Evolutionary conservation across 495 filamentous ascomycete genomes (phyloP).

Genomic region (Neurospora sp.): DNA sequence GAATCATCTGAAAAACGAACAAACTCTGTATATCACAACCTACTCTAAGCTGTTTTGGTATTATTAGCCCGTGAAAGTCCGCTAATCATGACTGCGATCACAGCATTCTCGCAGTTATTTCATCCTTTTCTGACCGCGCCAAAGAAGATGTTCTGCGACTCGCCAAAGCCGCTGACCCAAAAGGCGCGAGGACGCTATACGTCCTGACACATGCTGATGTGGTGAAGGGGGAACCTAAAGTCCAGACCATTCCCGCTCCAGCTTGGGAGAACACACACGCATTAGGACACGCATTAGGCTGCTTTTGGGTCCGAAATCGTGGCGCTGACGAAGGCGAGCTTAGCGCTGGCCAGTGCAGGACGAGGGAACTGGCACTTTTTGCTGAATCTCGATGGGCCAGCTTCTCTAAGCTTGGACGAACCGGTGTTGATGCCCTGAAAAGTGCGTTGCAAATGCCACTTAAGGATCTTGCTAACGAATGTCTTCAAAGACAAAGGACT

Average conservation of each 20-base stretch:
- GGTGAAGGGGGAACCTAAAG: slow-evolving; percentile 27
- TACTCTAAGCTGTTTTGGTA: background rate
- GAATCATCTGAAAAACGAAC: slow-evolving; percentile 10
- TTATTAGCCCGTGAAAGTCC: background rate
- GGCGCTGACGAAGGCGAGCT: slow-evolving; percentile 26
- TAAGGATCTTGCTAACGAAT: slow-evolving; percentile 34
- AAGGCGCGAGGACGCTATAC: slow-evolving; percentile 42
- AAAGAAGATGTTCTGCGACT: slow-evolving; percentile 49
- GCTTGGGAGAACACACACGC: slow-evolving; percentile 29
- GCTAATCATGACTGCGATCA: background rate
- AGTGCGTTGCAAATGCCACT: slow-evolving; percentile 35
- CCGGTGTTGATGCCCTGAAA: slow-evolving; percentile 41
- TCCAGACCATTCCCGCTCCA: slow-evolving; percentile 30
- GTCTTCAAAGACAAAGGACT: slow-evolving; percentile 40
- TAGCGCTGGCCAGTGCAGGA: slow-evolving; percentile 14
- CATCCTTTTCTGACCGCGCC: slow-evolving; percentile 48
- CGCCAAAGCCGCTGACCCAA: slow-evolving; percentile 36
- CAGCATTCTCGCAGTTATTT: slow-evolving; percentile 44
- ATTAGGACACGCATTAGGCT: slow-evolving; percentile 51
- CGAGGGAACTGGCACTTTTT: slow-evolving; percentile 31
- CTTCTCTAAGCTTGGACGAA: slow-evolving; percentile 30
- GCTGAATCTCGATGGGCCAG: slow-evolving; percentile 30
- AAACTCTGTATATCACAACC: slow-evolving; percentile 9
- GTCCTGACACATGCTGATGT: slow-evolving; percentile 55
- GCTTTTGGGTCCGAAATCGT: slow-evolving; percentile 47